Evolutionary conservation across 345 rosid genomes (phyloP), one percentile per base, ranked within the genome.

Genomic region (Brassica rapa): DNA sequence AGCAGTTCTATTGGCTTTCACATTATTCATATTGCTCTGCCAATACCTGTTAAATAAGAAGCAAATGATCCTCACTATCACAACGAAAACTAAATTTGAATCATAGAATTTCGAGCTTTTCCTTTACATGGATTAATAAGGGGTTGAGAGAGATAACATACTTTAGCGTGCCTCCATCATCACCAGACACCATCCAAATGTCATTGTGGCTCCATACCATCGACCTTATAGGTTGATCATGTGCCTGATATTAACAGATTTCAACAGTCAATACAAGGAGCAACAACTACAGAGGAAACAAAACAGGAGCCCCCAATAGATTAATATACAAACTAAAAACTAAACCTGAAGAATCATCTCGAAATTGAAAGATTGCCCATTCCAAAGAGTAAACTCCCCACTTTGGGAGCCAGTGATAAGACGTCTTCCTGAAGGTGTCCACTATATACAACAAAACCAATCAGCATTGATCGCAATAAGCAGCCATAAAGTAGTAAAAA

Each of bases 181-280:
- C 99, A 70, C 99, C 99, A 72, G 99, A 93, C 77, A 95, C 91
- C 99, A 95, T 93, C 91, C 89, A 95, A 77, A 86, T 95, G 81
- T 91, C 99, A 87, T 93, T 93, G 83, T 93, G 96, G 77, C 99
- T 95, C 99, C 99, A 93, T 23, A 89, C 83, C 98, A 91, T 93
- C 71, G 99, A 95, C 85, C 98, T 89, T 75, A 95, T 95, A 61
- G 99, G 97, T 77, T 89, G 93, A 82, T 95, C 99, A 93, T 95
- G 99, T 53, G 98, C 99, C 99, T 95, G 85, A 75, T 1, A 81
- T 66, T 19, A 89, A 96, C 43, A 79, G 0, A 79, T 59, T 64
- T 73, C 35, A 39, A 72, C 49, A 77, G 62, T 67, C 15, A 61
- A 27, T 21, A 15, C 61, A 27, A 60, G 8, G 70, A 71, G 57